These are phyloP conservation scores for Eremothecium gossypii DNA, from an alignment of 1,139 yeast genomes.

Conservation along the genomic window DNA sequence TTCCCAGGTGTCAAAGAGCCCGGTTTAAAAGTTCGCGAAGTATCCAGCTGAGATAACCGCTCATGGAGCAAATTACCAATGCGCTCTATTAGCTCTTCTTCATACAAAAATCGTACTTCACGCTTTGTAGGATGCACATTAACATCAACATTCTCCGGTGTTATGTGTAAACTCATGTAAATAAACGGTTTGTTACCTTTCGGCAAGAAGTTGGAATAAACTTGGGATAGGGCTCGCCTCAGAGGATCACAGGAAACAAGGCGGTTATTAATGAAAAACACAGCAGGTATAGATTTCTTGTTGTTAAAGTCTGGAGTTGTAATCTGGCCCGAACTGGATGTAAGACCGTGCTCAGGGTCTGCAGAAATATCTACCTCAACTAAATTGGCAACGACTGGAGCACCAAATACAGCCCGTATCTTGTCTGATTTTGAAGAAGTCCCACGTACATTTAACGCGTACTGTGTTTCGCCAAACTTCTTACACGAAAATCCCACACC, in stretches of 20 bases:
- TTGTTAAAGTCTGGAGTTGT: slow-evolving; percentile 66
- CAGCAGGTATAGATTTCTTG: slow-evolving; percentile 56
- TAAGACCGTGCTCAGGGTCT: slow-evolving; percentile 38
- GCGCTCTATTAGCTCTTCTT: slow-evolving; percentile 71
- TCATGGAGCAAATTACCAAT: slow-evolving; percentile 45
- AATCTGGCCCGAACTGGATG: slow-evolving; percentile 47
- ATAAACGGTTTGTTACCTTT: slow-evolving; percentile 74
- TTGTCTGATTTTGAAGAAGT: slow-evolving; percentile 47
- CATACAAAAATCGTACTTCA: slow-evolving; percentile 79
- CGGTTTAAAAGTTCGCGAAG: slow-evolving; percentile 59
- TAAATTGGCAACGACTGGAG: slow-evolving; percentile 57
- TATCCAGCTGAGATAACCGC: slow-evolving; percentile 50
- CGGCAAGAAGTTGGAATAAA: slow-evolving; percentile 63
- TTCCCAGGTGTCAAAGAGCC: slow-evolving; percentile 30
- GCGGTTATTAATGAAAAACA: slow-evolving; percentile 78
- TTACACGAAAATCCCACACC: slow-evolving; percentile 73
- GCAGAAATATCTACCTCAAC: slow-evolving; percentile 36
- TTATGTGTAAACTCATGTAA: slow-evolving; percentile 57
- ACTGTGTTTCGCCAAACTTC: slow-evolving; percentile 58
- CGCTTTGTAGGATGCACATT: slow-evolving; percentile 94
- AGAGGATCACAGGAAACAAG: slow-evolving; percentile 77
- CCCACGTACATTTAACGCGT: slow-evolving; percentile 46
- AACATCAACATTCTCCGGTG: slow-evolving; percentile 72
- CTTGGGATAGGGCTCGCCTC: slow-evolving; percentile 54
- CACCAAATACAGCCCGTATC: slow-evolving; percentile 66